Evolutionary conservation across 164 flowering plant species (phyloP), one percentile per base, ranked within the genome.

Genomic region (Tetrastigma voinierianum): DNA sequence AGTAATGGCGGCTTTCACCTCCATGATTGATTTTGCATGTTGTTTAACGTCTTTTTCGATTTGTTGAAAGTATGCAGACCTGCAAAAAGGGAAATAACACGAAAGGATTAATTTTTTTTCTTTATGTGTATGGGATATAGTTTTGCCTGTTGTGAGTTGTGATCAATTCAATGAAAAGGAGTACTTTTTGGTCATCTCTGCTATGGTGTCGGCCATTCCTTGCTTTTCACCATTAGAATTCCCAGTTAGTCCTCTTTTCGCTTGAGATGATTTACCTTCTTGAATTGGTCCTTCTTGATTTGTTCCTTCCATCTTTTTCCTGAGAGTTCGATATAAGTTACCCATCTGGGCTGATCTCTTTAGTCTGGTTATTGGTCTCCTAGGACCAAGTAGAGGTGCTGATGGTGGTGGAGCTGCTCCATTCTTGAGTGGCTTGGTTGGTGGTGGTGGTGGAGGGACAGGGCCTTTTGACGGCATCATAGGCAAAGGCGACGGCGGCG

Each of bases 61-160:
- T 79, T 92, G 91, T 70, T 72, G 80, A 67, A 90, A 92, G 72
- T 90, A 90, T 57, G 96, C 70, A 32, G 98, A 92, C 61, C 96
- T 88, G 82, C 46, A 21, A 67, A 17, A 59, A 18, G 15, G 40
- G 40, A 32, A 32, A 32, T 7, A 32, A 7, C 40, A 32, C 3
- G 6, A 4, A 32, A 32, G 40, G 40, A 7, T 4, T 32, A 4
- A 32, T 32, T 32, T 32, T 4, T 25, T 25, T 0, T 7, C 40
- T 1, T 7, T 7, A 32, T 4, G 40, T 32, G 40, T 32, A 32
- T 32, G 40, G 6, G 32, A 24, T 24, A 24, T 24, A 1, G 32
- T 24, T 24, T 24, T 24, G 32, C 40, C 40, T 32, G 40, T 32
- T 32, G 40, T 32, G 40, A 32, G 6, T 32, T 4, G 40, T 3